A percentile compares a stretch with the other conserved stretches of the same genome.
Conservation (phyloP, 306 rosid genomes). For the Cercis canadensis region DNA sequence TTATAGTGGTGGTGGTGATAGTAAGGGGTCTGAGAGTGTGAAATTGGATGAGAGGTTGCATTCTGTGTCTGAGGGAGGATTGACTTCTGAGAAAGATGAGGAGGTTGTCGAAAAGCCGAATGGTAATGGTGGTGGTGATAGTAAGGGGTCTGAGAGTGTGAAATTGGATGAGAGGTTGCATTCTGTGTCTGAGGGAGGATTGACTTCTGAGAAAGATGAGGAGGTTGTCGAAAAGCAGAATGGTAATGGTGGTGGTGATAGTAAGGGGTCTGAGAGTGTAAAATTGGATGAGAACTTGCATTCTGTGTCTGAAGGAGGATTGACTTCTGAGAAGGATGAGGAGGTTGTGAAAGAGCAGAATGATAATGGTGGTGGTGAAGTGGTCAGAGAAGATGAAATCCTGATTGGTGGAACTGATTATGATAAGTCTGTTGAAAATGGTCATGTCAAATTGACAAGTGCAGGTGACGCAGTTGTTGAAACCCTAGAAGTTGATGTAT, state of each 20-base stretch:
- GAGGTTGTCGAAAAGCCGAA: slow-evolving; percentile 36
- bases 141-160: slow-evolving; percentile 27
- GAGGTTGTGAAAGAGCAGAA: slow-evolving; percentile 14
- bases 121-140: slow-evolving; percentile 13
- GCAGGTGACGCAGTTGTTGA: slow-evolving; percentile 52
- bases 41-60: slow-evolving; percentile 31
- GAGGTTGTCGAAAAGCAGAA: slow-evolving; percentile 36
- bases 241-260: slow-evolving; percentile 14
- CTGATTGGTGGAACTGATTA: slow-evolving; percentile 7
- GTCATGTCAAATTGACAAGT: slow-evolving; percentile 28
- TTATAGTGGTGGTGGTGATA: slow-evolving; percentile 17
- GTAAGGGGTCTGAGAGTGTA: slow-evolving; percentile 26
- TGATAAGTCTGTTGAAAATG: slow-evolving; percentile 32
- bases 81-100: slow-evolving; percentile 28
- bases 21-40: slow-evolving; percentile 27
- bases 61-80: slow-evolving; percentile 27
- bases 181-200: slow-evolving; percentile 27
- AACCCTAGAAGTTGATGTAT: slow-evolving; percentile 35
- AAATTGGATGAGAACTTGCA: slow-evolving; percentile 31
- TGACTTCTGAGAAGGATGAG: slow-evolving; percentile 18
- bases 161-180: slow-evolving; percentile 31
- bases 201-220: slow-evolving; percentile 28
- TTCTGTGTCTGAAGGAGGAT: slow-evolving; percentile 28
- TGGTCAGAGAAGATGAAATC: slow-evolving; percentile 9
- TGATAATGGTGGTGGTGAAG: slow-evolving; percentile 33